Conservation (phyloP, 495 filamentous ascomycete genomes). For the Aspergillus heteromorphus region DNA sequence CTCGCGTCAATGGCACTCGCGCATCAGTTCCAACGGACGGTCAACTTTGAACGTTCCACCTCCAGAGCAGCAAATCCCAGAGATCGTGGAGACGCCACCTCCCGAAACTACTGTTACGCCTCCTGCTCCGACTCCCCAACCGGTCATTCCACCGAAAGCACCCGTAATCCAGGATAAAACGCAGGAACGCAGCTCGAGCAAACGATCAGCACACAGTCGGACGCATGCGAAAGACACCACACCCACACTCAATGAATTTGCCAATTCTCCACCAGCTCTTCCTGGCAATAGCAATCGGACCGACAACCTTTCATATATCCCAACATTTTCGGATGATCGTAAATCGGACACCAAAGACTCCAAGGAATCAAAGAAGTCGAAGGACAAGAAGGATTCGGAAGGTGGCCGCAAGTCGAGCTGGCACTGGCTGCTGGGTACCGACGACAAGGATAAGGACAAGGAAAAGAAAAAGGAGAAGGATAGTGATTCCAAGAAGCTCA, state of each 20-base stretch:
- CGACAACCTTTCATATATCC: constrained; percentile 78
- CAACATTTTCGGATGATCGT: constrained; percentile 65
- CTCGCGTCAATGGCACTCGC: constrained; percentile 38
- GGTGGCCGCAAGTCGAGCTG: constrained; percentile 73
- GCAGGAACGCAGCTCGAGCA: constrained; percentile 19
- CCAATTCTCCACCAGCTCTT: constrained; percentile 44
- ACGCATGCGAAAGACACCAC: constrained; percentile 26
- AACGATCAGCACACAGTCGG: constrained; percentile 23
- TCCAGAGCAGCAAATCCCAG: constrained; percentile 49
- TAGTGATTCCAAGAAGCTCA: constrained; percentile 55
- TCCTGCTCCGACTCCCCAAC: constrained; percentile 23
- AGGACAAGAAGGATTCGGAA: constrained; percentile 56
- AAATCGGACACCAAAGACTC: constrained; percentile 59
- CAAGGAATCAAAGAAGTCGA: constrained; percentile 60
- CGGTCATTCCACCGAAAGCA: constrained; percentile 25
- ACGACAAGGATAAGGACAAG: constrained; percentile 70
- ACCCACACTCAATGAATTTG: constrained; percentile 31
- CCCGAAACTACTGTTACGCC: constrained; percentile 26
- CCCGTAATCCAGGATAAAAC: constrained; percentile 16
- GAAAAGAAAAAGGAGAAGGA: constrained; percentile 53
- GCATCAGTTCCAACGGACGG: constrained; percentile 42
- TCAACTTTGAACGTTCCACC: constrained; percentile 35
- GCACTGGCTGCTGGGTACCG: constrained; percentile 68
- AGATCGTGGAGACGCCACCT: constrained; percentile 65
- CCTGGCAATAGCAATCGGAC: constrained; percentile 69